These are phyloP conservation scores for Tolypocladium capitatum DNA, from an alignment of 2,329 filamentous ascomycete genomes.

Conservation along the genomic window DNA sequence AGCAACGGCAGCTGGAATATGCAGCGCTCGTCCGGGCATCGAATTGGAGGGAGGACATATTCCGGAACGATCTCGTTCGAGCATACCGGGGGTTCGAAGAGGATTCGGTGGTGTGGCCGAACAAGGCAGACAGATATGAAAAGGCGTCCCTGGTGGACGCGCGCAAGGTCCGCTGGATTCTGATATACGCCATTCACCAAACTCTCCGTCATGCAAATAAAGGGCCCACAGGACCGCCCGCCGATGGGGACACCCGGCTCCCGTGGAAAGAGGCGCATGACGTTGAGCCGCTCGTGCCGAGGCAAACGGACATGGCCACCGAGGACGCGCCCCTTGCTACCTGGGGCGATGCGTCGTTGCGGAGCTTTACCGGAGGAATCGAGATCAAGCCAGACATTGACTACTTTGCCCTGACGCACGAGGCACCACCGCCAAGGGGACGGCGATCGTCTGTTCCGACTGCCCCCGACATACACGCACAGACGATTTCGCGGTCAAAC, in stretches of 20 bases:
- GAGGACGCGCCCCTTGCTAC: conserved; percentile 4
- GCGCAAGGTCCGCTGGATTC: conserved; percentile 65
- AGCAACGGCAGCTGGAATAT: conserved; percentile 35
- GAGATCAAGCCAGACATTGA: conserved; percentile 45
- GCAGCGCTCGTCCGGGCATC: conserved; percentile 39
- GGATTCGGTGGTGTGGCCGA: conserved; percentile 33
- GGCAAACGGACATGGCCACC: conserved; percentile 14
- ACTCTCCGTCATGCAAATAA: conserved; percentile 53
- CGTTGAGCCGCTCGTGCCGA: conserved; percentile 13
- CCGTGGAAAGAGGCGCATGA: conserved; percentile 29
- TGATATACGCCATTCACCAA: conserved; percentile 62
- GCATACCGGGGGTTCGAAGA: conserved; percentile 61
- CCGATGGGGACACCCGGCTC: conserved; percentile 31
- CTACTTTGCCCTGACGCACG: conserved; percentile 33
- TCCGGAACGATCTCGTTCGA: conserved; percentile 45
- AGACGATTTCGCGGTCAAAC: conserved; percentile 13
- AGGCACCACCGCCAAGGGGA: conserved; percentile 6
- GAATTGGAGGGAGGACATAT: conserved; percentile 27
- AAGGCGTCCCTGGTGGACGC: conserved; percentile 47
- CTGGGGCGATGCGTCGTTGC: conserved; percentile 2
- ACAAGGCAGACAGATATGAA: conserved; percentile 40
- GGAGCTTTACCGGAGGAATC: conserved; percentile 8
- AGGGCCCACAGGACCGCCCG: conserved; percentile 47
- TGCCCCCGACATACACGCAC: neutral
- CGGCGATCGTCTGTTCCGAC: conserved; percentile 4